Evolutionary conservation across 768 basidiomycete genomes (phyloP).

Genomic region (Kwoniella newhampshirensis): DNA sequence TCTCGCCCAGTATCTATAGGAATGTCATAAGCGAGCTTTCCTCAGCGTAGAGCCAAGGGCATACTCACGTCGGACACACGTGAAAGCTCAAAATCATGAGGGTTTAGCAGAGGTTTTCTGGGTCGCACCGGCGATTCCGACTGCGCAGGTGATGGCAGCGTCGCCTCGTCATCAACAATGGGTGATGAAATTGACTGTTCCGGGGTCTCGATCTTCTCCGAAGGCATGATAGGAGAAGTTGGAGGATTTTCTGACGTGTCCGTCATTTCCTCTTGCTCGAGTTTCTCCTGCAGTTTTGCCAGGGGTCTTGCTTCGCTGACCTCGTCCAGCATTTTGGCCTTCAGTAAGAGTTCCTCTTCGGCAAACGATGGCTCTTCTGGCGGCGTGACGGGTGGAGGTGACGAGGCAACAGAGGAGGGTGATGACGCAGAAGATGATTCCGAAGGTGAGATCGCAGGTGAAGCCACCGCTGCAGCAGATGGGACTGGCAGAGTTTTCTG

Average conservation of each 20-base stretch:
- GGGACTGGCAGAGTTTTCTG: constrained; percentile 33
- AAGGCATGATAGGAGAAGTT: too few species aligned
- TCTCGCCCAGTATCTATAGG: constrained; percentile 71
- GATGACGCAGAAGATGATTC: constrained; percentile 48
- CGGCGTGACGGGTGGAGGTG: constrained; percentile 28
- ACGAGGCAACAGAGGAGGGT: constrained; percentile 21
- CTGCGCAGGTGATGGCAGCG: not conserved
- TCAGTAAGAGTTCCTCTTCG: constrained; percentile 64
- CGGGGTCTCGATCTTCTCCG: too few species aligned
- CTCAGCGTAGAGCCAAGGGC: not conserved
- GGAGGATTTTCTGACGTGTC: constrained; percentile 11
- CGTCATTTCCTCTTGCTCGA: constrained; percentile 38
- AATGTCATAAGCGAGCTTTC: constrained; percentile 1
- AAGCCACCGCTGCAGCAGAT: constrained; percentile 16
- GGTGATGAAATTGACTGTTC: too few species aligned
- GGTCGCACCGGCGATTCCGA: constrained; percentile 11
- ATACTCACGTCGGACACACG: constrained; percentile 69
- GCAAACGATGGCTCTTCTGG: constrained; percentile 55
- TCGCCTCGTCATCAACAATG: not conserved
- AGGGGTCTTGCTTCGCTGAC: constrained; percentile 82
- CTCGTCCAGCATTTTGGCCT: constrained; percentile 74
- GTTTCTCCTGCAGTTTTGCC: constrained; percentile 75
- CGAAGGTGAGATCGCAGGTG: constrained; percentile 19
- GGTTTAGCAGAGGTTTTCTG: constrained; percentile 69
- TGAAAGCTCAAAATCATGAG: constrained; percentile 78